Evolutionary conservation across 352 stramenopile species (phyloP), one percentile per base, ranked within the genome.

Genomic region (Phytophthora tentaculata): DNA sequence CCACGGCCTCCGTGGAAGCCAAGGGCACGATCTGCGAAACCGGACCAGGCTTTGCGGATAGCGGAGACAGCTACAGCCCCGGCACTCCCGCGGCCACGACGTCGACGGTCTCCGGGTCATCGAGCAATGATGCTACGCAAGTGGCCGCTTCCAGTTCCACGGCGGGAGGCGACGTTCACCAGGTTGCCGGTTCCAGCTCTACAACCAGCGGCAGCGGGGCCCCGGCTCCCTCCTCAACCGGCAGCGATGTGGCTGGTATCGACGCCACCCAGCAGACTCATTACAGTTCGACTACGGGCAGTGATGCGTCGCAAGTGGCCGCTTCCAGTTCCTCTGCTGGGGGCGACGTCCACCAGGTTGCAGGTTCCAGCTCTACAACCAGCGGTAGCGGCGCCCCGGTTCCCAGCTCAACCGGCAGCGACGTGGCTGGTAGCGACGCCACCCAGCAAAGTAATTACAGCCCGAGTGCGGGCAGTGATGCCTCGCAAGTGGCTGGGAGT

Each of bases 1-100:
- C 67, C 35, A 57, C 67, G 16, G 54, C 17, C 2, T 44, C 55
- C 12, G 61, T 69, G 55, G 67, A 64, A 26, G 67, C 61, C 41
- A 66, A 65, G 37, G 57, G 56, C 16, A 52, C 24, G 29, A 67
- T 67, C 62, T 74, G 67, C 32, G 37, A 44, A 16, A 74, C 67
- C 1, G 53, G 49, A 19, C 56, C 54, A 5, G 61, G 48, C 16
- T 74, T 74, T 45, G 49, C 43, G 8, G 49, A 70, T 48, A 63
- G 37, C 16, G 60, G 45, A 19, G 66, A 64, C 53, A 73, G 48
- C 49, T 71, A 64, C 64, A 71, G 37, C 32, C 35, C 53, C 23
- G 53, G 47, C 17, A 61, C 47, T 8, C 37, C 66, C 6, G 28
- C 53, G 22, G 44, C 24, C 49, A 39, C 49, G 9, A 26, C 59